A percentile compares a stretch with the other conserved stretches of the same genome.
phyloP scores from a whole-genome alignment of 768 basidiomycete genomes.

The Phylloporus arenicola region DNA sequence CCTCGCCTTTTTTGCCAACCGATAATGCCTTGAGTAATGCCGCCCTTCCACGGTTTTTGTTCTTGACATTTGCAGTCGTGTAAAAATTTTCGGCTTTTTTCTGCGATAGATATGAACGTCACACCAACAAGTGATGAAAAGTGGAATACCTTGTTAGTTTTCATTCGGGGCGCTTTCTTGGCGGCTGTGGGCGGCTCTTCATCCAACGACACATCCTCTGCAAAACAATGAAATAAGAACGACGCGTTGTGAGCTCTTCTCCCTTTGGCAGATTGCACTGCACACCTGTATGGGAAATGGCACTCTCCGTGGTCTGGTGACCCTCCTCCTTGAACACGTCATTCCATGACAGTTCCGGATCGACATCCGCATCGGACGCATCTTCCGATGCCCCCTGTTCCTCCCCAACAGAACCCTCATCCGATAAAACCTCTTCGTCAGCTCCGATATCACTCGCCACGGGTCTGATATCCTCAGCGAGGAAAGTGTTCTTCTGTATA shows the following conservation, averaged over 20 bases:
- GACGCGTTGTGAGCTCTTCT: constrained; percentile 10
- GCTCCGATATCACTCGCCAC: constrained; percentile 47
- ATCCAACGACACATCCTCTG: constrained; percentile 30
- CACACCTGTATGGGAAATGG: constrained; percentile 4
- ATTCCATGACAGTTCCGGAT: constrained; percentile 70
- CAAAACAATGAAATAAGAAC: not conserved
- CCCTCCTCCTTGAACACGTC: constrained; percentile 72
- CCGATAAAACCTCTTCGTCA: constrained; percentile 27
- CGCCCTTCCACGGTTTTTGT: constrained; percentile 69
- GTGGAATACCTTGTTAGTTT: constrained; percentile 74
- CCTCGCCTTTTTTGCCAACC: constrained; percentile 44
- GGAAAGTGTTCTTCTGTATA: constrained; percentile 82
- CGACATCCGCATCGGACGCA: constrained; percentile 27
- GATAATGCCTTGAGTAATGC: constrained; percentile 54
- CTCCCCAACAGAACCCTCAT: constrained; percentile 36
- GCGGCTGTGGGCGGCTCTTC: constrained; percentile 30
- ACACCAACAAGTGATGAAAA: not conserved
- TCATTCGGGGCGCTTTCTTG: constrained; percentile 77
- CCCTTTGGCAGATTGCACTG: constrained; percentile 17
- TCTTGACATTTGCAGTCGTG: constrained; percentile 78
- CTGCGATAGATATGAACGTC: constrained; percentile 35
- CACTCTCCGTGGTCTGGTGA: constrained; percentile 19
- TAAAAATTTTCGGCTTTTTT: constrained; percentile 90
- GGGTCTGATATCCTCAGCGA: constrained; percentile 75
- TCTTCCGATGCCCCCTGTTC: constrained; percentile 37